Evolutionary conservation across 2,329 filamentous ascomycete species (phyloP).

Genomic region (Cylindrodendrum hubeiense): DNA sequence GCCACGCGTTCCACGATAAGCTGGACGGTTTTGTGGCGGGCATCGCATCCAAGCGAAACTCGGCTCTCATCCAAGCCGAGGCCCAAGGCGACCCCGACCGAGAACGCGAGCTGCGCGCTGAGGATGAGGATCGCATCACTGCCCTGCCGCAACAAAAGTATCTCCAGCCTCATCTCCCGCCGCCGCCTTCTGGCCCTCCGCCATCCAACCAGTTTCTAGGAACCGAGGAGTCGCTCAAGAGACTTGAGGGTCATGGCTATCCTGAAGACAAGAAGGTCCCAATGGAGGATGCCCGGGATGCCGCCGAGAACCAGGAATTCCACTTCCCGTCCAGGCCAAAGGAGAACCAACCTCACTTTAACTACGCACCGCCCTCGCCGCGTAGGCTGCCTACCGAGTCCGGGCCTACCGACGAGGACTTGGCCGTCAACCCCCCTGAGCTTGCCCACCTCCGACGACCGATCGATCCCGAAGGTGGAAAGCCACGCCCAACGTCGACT

Average conservation of each 20-base stretch:
- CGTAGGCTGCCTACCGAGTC: constrained; percentile 46
- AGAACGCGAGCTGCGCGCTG: constrained; percentile 82
- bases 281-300: constrained; percentile 33
- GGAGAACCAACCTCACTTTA: constrained; percentile 68
- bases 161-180: constrained; percentile 64
- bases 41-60: constrained; percentile 88
- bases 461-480: constrained; percentile 46
- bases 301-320: constrained; percentile 64
- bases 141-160: constrained; percentile 80
- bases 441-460: constrained; percentile 68
- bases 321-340: constrained; percentile 69
- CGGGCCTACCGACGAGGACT: constrained; percentile 37
- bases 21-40: constrained; percentile 89
- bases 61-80: constrained; percentile 84
- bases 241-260: constrained; percentile 62
- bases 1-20: constrained; percentile 84
- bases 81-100: constrained; percentile 83
- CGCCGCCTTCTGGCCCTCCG: constrained; percentile 46
- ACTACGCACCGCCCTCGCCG: constrained; percentile 65
- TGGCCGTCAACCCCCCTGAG: constrained; percentile 61
- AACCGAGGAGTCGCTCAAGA: constrained; percentile 61
- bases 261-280: constrained; percentile 57
- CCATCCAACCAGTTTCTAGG: constrained; percentile 41
- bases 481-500: constrained; percentile 64
- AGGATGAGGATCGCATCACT: constrained; percentile 87